Evolutionary conservation across 2,329 filamentous ascomycete genomes (phyloP).

Genomic region (Remersonia thermophila): DNA sequence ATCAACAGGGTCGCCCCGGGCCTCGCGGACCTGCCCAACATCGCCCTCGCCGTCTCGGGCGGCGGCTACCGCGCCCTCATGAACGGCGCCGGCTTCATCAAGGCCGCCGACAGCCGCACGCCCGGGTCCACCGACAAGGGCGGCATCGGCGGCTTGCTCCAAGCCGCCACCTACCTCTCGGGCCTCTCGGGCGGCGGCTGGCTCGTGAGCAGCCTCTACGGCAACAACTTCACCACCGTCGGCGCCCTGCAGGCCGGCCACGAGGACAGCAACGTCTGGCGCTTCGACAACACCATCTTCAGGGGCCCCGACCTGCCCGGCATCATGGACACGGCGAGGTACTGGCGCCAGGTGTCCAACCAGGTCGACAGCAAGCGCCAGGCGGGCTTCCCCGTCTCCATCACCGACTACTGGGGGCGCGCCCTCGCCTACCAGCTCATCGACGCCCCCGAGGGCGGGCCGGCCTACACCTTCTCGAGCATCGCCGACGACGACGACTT

Average conservation of each 20-base stretch:
- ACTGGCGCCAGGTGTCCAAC: slow-evolving; percentile 46
- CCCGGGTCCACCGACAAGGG: slow-evolving; percentile 46
- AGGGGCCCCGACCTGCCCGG: slow-evolving; percentile 20
- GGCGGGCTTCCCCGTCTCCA: slow-evolving; percentile 53
- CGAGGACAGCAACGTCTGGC: slow-evolving; percentile 22
- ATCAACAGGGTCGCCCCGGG: slow-evolving; percentile 55
- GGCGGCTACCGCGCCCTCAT: slow-evolving; percentile 81
- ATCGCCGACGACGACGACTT: slow-evolving; percentile 34
- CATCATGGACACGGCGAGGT: slow-evolving; percentile 26
- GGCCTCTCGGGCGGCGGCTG: slow-evolving; percentile 75
- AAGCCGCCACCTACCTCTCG: slow-evolving; percentile 62
- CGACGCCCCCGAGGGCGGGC: slow-evolving; percentile 61
- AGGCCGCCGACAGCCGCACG: slow-evolving; percentile 68
- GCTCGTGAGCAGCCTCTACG: slow-evolving; percentile 70
- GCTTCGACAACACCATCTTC: slow-evolving; percentile 26
- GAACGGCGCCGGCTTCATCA: slow-evolving; percentile 67
- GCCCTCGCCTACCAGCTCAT: slow-evolving; percentile 79
- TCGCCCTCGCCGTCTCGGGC: slow-evolving; percentile 68
- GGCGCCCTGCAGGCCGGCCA: slow-evolving; percentile 38
- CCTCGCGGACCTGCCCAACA: slow-evolving; percentile 37
- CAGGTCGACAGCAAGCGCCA: slow-evolving; percentile 49
- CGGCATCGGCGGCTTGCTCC: slow-evolving; percentile 68
- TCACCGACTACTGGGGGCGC: slow-evolving; percentile 85
- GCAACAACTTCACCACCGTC: slow-evolving; percentile 73
- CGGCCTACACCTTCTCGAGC: slow-evolving; percentile 71